Base-by-base conservation (phyloP, 345 rosid genomes). In the Sapria himalayana region DNA sequence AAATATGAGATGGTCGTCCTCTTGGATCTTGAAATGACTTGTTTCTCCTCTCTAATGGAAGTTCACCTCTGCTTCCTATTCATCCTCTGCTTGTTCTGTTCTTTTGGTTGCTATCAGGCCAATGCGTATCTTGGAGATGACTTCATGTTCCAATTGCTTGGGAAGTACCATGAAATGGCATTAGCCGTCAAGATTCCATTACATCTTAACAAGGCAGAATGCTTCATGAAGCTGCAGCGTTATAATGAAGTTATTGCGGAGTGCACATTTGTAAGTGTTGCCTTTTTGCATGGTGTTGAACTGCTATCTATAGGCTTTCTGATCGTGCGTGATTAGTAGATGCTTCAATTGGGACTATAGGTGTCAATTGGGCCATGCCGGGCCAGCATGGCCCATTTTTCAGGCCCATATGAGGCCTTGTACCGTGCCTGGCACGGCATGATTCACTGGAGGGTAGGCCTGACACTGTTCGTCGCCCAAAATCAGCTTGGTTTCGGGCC, bases 151-250 rank as follows among this genome's bases (percentile, higher is more conserved):
- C 97, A 82, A 60, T 65, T 82, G 49, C 82, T 81, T 60, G 97
- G 94, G 48, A 86, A 86, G 69, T 82, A 71, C 49, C 73, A 73
- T 35, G 98, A 86, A 59, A 81, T 81, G 94, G 98, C 98, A 37
- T 63, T 82, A 60, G 94, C 98, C 20, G 98, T 86, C 19, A 86
- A 86, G 59, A 82, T 81, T 64, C 98, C 98, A 45, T 89, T 89
- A 55, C 97, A 86, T 58, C 70, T 81, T 38, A 86, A 86, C 65
- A 78, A 64, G 56, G 94, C 97, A 19, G 94, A 94, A 21, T 81
- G 89, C 61, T 51, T 81, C 27, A 76, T 82, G 59, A 86, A 86
- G 73, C 76, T 78, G 27, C 73, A 66, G 58, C 81, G 72, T 37
- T 65, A 59, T 22, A 80, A 74, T 12, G 98, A 86, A 63, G 98